Percentiles rank a stretch among this genome's conserved stretches.
Evolutionary conservation across 805 yeast species (phyloP).

Genomic region (Yarrowia yakushimensis): DNA sequence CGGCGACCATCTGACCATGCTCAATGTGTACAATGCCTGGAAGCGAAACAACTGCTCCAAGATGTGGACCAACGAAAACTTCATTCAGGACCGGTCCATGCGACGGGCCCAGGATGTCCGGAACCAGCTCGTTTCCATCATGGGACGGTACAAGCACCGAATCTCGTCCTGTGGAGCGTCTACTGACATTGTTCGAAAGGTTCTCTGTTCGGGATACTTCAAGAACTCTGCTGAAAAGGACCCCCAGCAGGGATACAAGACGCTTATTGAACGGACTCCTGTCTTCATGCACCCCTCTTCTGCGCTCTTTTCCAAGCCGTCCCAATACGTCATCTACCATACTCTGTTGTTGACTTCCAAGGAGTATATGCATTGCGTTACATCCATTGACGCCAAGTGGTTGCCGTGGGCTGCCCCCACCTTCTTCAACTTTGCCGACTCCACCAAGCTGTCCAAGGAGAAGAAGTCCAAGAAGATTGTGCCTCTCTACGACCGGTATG

Average conservation of each 20-base stretch:
- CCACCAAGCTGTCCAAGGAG: slow-evolving; percentile 46
- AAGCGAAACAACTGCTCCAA: slow-evolving; percentile 58
- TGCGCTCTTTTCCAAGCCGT: slow-evolving; percentile 68
- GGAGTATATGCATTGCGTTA: slow-evolving; percentile 81
- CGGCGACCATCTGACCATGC: slow-evolving; percentile 77
- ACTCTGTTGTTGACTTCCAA: slow-evolving; percentile 80
- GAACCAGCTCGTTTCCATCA: slow-evolving; percentile 58
- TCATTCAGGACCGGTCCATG: slow-evolving; percentile 70
- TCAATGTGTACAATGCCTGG: slow-evolving; percentile 80
- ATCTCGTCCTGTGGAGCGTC: slow-evolving; percentile 37
- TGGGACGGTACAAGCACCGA: slow-evolving; percentile 36
- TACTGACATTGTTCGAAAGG: slow-evolving; percentile 45
- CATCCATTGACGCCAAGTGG: slow-evolving; percentile 69
- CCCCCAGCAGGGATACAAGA: slow-evolving; percentile 52
- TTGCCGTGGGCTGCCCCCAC: slow-evolving; percentile 69
- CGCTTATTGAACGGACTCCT: slow-evolving; percentile 40
- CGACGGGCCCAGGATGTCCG: slow-evolving; percentile 65
- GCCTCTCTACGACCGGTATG: slow-evolving; percentile 63
- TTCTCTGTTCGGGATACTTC: slow-evolving; percentile 66
- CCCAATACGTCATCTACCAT: slow-evolving; percentile 71
- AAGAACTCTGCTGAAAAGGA: slow-evolving; percentile 62
- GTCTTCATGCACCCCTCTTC: slow-evolving; percentile 87
- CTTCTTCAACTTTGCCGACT: slow-evolving; percentile 64
- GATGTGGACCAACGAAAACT: slow-evolving; percentile 84
- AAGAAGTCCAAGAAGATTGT: slow-evolving; percentile 63